phyloP scores from a whole-genome alignment of 768 basidiomycete genomes.

The Boletales sp. region DNA sequence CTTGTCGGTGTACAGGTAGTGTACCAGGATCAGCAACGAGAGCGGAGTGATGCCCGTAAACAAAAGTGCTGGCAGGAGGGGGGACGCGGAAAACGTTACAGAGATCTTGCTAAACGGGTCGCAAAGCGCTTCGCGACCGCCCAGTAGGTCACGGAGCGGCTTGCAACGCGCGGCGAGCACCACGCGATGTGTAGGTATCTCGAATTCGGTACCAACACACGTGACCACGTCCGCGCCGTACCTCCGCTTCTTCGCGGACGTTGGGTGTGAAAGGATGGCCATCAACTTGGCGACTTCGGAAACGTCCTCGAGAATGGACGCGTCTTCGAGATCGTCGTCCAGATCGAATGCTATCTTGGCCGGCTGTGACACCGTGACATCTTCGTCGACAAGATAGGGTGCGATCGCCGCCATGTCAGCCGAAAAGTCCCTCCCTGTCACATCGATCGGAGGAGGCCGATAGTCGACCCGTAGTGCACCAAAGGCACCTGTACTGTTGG shows the following conservation, averaged over 20 bases:
- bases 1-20: slow-evolving; percentile 87
- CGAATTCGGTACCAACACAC: slow-evolving; percentile 38
- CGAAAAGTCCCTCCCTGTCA: slow-evolving; percentile 54
- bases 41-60: slow-evolving; percentile 61
- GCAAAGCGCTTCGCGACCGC: slow-evolving; percentile 26
- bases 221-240: slow-evolving; percentile 66
- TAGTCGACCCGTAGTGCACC: slow-evolving; percentile 80
- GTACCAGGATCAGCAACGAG: slow-evolving; percentile 68
- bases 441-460: slow-evolving; percentile 48
- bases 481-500: slow-evolving; percentile 85
- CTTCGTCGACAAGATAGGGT: slow-evolving; percentile 44
- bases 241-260: slow-evolving; percentile 17
- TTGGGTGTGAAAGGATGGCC: slow-evolving; percentile 3
- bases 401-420: slow-evolving; percentile 65
- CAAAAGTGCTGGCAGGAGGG: slow-evolving; percentile 10
- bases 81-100: slow-evolving; percentile 18
- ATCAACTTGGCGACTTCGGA: slow-evolving; percentile 27
- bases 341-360: neutral
- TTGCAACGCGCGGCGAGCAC: slow-evolving; percentile 61
- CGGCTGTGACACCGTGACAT: neutral
- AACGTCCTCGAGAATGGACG: slow-evolving; percentile 34
- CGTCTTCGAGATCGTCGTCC: slow-evolving; percentile 41
- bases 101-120: slow-evolving; percentile 30
- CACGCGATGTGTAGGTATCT: slow-evolving; percentile 60
- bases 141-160: slow-evolving; percentile 43